Percentiles rank a stretch among this genome's conserved stretches.
These are phyloP conservation scores for Chrysanthemum seticuspe DNA, from an alignment of 129 eudicot genomes.

Conservation along the genomic window DNA sequence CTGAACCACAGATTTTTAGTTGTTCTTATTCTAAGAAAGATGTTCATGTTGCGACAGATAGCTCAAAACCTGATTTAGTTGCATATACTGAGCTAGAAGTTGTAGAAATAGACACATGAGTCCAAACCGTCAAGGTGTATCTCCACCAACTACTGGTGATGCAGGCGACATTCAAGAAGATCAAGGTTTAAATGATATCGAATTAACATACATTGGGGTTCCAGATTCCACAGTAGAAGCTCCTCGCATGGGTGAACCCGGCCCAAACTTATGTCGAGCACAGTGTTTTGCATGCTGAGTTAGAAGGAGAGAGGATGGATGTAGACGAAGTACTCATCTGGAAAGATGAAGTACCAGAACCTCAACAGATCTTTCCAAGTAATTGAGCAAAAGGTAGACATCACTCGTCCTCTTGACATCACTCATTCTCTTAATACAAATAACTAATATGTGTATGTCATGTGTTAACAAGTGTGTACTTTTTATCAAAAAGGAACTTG, in stretches of 20 bases:
- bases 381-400: slow-evolving; percentile 9
- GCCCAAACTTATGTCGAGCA: slow-evolving; percentile 1
- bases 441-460: background rate
- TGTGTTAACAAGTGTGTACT: slow-evolving; percentile 64
- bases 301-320: slow-evolving; percentile 45
- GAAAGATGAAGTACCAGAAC: slow-evolving; percentile 32
- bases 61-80: slow-evolving; percentile 4
- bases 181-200: slow-evolving; percentile 5
- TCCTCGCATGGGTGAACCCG: background rate
- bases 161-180: slow-evolving; percentile 1
- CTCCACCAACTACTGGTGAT: background rate
- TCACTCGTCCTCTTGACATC: no score
- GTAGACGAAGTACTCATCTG: slow-evolving; percentile 47
- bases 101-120: no score
- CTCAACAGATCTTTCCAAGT: background rate
- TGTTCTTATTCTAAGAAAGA: no score
- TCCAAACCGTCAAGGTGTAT: background rate
- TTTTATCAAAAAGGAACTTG: slow-evolving; percentile 93
- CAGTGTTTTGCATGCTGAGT: slow-evolving; percentile 10
- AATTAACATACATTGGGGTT: background rate
- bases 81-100: slow-evolving; percentile 11
- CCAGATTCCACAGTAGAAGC: slow-evolving; percentile 14
- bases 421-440: no score
- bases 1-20: no score
- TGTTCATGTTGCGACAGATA: no score